Conservation (phyloP, 768 basidiomycete genomes). For the Neoboletus subvelutipes region DNA sequence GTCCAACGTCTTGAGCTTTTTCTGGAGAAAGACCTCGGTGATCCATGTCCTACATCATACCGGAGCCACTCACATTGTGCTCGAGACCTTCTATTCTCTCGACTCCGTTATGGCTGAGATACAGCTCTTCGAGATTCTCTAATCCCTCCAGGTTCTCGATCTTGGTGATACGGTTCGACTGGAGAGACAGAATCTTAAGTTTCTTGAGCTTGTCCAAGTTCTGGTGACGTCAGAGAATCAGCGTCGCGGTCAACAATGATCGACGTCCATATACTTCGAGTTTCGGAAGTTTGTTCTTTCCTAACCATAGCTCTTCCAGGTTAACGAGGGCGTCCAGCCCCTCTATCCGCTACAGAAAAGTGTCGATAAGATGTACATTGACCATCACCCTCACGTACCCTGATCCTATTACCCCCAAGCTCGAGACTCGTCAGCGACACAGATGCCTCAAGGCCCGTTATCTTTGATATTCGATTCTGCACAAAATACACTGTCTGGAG, state of each 20-base stretch:
- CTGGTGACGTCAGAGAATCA: constrained; percentile 36
- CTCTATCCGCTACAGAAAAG: constrained; percentile 72
- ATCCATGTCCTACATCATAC: not conserved
- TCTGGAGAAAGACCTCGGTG: constrained; percentile 28
- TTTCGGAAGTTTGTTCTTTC: constrained; percentile 94
- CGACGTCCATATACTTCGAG: constrained; percentile 57
- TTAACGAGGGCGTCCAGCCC: constrained; percentile 76
- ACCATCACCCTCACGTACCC: constrained; percentile 49
- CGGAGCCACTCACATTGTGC: constrained; percentile 59
- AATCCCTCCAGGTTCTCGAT: constrained; percentile 79
- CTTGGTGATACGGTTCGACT: constrained; percentile 90
- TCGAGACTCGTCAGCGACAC: constrained; percentile 78
- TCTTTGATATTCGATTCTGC: constrained; percentile 89
- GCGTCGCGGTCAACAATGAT: not conserved
- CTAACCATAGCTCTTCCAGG: constrained; percentile 92
- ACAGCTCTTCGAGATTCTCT: constrained; percentile 79
- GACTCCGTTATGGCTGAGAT: constrained; percentile 93
- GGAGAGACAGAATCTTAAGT: constrained; percentile 83
- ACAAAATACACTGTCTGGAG: constrained; percentile 89
- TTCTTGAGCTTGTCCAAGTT: constrained; percentile 67
- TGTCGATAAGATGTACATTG: not conserved
- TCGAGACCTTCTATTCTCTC: constrained; percentile 81
- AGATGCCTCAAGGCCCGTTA: constrained; percentile 60
- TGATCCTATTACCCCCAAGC: constrained; percentile 88
- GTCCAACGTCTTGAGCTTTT: constrained; percentile 82